Evolutionary conservation across 768 basidiomycete species (phyloP).

Genomic region (Kwoniella dejecticola): DNA sequence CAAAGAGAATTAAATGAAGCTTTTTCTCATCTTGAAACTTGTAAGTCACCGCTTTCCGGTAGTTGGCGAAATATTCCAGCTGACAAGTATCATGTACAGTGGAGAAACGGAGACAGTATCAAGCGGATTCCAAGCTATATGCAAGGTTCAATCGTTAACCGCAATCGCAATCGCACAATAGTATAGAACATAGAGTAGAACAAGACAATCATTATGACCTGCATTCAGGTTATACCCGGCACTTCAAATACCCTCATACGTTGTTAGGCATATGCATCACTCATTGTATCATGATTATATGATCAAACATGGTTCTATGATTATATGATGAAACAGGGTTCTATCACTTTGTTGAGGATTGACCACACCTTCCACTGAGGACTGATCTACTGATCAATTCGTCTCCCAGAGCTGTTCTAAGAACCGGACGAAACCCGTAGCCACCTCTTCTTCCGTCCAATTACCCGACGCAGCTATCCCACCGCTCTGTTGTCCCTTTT

Average conservation of each 20-base stretch:
- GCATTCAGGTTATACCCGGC: slow-evolving; percentile 3
- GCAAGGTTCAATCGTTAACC: background rate
- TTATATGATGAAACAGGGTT: too few species aligned
- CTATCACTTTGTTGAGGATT: too few species aligned
- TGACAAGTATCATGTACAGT: too few species aligned
- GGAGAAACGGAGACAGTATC: slow-evolving; percentile 1
- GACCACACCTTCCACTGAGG: too few species aligned
- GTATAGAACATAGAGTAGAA: background rate
- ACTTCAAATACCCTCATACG: background rate
- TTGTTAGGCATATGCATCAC: background rate
- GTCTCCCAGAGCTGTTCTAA: slow-evolving; percentile 55
- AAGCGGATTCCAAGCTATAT: background rate
- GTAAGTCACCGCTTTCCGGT: slow-evolving; percentile 1
- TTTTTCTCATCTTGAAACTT: slow-evolving; percentile 7
- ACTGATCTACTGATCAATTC: too few species aligned
- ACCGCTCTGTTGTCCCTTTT: slow-evolving; percentile 63
- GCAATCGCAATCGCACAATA: background rate
- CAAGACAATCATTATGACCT: background rate
- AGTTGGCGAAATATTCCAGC: too few species aligned
- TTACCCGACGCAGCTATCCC: slow-evolving; percentile 45
- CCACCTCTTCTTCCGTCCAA: slow-evolving; percentile 52
- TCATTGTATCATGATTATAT: background rate
- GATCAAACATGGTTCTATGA: background rate
- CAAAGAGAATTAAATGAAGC: slow-evolving; percentile 5
- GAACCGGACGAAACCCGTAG: slow-evolving; percentile 56